Percentiles rank a stretch among this genome's conserved stretches.
Evolutionary conservation across 164 flowering plant genomes (phyloP).

Genomic region (Malania oleifera): DNA sequence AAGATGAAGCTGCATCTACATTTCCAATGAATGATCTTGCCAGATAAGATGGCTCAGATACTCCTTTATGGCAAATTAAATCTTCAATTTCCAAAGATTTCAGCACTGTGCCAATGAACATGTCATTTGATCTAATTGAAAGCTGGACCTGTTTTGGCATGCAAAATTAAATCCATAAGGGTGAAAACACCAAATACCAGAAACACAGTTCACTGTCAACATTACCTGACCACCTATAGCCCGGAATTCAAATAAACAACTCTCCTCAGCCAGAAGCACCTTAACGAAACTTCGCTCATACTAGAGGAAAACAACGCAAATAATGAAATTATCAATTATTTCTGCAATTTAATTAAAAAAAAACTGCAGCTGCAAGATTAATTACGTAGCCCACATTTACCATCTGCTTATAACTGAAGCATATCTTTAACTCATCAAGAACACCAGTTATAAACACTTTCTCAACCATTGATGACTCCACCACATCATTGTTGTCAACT

Average conservation of each 20-base stretch:
- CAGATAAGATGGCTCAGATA: constrained; percentile 45
- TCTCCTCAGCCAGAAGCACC: constrained; percentile 72
- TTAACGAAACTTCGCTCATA: constrained; percentile 38
- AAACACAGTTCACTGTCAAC: background rate
- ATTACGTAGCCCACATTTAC: constrained; percentile 27
- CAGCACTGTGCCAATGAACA: constrained; percentile 80
- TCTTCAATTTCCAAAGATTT: constrained; percentile 92
- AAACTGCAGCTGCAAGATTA: constrained; percentile 2
- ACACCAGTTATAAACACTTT: constrained; percentile 67
- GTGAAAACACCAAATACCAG: background rate
- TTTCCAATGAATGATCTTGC: constrained; percentile 74
- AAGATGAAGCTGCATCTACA: constrained; percentile 26
- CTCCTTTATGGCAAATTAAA: constrained; percentile 41
- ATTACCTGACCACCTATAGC: constrained; percentile 92
- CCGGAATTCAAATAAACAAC: constrained; percentile 76
- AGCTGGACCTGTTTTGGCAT: constrained; percentile 65
- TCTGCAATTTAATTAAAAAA: background rate
- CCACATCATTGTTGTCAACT: constrained; percentile 20
- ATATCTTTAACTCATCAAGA: constrained; percentile 84
- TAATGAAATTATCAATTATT: constrained; percentile 1
- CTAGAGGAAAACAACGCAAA: constrained; percentile 23
- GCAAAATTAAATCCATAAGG: constrained; percentile 3
- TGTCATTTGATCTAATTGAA: constrained; percentile 62
- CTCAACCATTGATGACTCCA: constrained; percentile 36
- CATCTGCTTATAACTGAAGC: constrained; percentile 50